Conservation (phyloP, 139 green algal species). For the Zygnema cylindricum region DNA sequence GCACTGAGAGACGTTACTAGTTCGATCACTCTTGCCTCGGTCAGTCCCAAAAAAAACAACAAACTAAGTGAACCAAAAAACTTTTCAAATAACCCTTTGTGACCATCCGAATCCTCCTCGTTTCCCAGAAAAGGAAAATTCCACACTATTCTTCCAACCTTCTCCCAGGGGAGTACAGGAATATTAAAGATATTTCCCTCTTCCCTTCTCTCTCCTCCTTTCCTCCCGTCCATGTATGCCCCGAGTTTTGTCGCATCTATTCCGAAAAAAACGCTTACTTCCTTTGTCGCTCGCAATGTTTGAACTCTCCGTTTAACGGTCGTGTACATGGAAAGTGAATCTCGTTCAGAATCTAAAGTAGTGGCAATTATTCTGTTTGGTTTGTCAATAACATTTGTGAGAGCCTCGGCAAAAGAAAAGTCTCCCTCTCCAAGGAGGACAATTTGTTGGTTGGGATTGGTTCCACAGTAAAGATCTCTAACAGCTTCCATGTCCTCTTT, state of each 20-base stretch:
- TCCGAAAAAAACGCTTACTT: constrained; percentile 9
- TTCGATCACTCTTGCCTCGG: not conserved
- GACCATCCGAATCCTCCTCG: constrained; percentile 58
- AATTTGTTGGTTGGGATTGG: not conserved
- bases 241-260: not conserved
- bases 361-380: not conserved
- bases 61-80: constrained; percentile 29
- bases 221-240: not conserved
- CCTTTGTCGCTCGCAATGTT: not conserved
- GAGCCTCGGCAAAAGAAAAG: constrained; percentile 55
- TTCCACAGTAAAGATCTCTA: not conserved
- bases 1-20: too few relatives aligned
- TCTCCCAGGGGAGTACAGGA: not conserved
- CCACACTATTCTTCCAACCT: constrained; percentile 54
- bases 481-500: not conserved
- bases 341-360: not conserved
- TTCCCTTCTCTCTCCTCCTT: not conserved
- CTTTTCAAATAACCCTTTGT: constrained; percentile 48
- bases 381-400: constrained; percentile 13
- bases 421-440: constrained; percentile 66
- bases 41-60: constrained; percentile 11
- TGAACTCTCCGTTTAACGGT: not conserved
- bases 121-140: constrained; percentile 56
- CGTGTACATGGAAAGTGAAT: not conserved
- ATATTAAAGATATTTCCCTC: not conserved